phyloP scores from a whole-genome alignment of 441 rosid genomes.

The Bruguiera hainesii region DNA sequence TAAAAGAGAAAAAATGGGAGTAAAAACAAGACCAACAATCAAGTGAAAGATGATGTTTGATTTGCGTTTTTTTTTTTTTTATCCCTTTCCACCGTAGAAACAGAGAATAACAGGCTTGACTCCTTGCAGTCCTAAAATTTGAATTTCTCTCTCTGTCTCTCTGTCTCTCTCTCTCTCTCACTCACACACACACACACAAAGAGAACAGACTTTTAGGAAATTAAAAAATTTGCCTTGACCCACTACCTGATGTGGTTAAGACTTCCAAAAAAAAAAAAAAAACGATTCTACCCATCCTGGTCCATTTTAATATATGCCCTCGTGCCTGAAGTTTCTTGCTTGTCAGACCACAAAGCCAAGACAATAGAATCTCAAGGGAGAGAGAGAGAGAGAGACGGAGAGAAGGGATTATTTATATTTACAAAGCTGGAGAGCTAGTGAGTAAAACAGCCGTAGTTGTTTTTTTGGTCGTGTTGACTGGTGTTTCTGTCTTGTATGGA shows the following conservation, averaged over 20 bases:
- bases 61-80: not conserved
- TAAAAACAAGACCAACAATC: not conserved
- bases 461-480: conserved; percentile 6
- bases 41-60: conserved; percentile 4
- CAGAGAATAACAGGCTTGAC: conserved; percentile 16
- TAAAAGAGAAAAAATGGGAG: not conserved
- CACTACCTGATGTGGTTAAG: conserved; percentile 21
- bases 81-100: not conserved
- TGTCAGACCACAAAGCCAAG: conserved; percentile 43
- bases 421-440: conserved; percentile 31
- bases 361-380: conserved; percentile 25
- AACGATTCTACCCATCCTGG: conserved; percentile 22
- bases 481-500: conserved; percentile 43
- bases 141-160: conserved; percentile 3
- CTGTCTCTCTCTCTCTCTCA: not conserved
- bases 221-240: conserved; percentile 23
- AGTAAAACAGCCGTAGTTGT: conserved; percentile 15
- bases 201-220: not conserved
- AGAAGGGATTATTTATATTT: conserved; percentile 21
- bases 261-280: conserved; percentile 16
- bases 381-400: not conserved
- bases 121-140: not conserved
- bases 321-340: conserved; percentile 34
- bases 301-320: conserved; percentile 31
- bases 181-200: not conserved